Conservation (phyloP, 768 basidiomycete species). For the Mycena vulgaris region DNA sequence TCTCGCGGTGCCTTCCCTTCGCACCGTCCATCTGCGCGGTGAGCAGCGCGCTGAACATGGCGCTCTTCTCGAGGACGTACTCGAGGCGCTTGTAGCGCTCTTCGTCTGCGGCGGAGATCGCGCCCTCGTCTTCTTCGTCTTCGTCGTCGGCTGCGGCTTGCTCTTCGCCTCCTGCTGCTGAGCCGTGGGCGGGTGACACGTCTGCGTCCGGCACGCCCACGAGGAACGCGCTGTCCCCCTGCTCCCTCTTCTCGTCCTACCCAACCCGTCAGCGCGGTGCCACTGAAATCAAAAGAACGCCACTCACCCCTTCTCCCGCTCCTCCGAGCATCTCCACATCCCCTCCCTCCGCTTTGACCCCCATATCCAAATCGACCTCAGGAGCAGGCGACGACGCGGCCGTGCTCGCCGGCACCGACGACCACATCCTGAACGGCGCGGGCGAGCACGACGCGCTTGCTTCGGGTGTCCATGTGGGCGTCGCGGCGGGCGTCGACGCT, state of each 20-base stretch:
- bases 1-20: not conserved
- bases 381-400: constrained; percentile 36
- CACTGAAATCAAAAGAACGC: too few relatives aligned
- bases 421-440: constrained; percentile 26
- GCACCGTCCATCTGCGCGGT: constrained; percentile 33
- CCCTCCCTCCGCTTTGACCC: not conserved
- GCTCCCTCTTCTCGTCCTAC: too few relatives aligned
- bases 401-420: constrained; percentile 35
- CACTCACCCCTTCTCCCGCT: too few relatives aligned
- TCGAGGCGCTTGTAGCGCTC: constrained; percentile 21
- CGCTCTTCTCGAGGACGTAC: constrained; percentile 23
- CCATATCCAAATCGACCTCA: not conserved
- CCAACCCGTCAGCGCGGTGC: too few relatives aligned
- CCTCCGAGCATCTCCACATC: not conserved
- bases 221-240: too few relatives aligned
- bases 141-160: constrained; percentile 37
- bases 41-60: too few relatives aligned
- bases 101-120: not conserved
- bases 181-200: too few relatives aligned
- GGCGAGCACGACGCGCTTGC: not conserved
- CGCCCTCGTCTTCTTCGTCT: constrained; percentile 16
- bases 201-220: too few relatives aligned
- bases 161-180: too few relatives aligned
- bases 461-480: not conserved
- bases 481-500: too few relatives aligned